A percentile compares a stretch with the other conserved stretches of the same genome.
These are phyloP conservation scores for Hydrangea macrophylla DNA, from an alignment of 148 eudicot species.

Conservation along the genomic window DNA sequence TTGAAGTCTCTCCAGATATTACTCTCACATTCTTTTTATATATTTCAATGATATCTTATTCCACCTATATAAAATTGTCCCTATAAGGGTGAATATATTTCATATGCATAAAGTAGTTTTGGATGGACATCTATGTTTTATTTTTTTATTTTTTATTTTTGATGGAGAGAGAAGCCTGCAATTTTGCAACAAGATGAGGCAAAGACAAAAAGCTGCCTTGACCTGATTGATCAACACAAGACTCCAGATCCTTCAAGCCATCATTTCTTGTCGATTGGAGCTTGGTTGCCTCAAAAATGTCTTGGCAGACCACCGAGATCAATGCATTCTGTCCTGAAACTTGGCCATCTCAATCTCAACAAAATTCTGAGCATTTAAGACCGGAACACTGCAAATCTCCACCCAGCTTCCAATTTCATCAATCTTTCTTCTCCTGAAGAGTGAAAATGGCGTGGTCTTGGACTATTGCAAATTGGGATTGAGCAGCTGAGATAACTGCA, in stretches of 20 bases:
- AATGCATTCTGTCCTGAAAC: constrained; percentile 59
- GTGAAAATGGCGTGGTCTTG: constrained; percentile 94
- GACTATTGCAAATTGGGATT: constrained; percentile 62
- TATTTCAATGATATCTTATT: no score
- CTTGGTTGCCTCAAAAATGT: constrained; percentile 75
- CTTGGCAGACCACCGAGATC: constrained; percentile 83
- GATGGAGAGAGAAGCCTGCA: constrained; percentile 64
- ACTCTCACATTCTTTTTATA: no score
- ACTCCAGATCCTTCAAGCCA: constrained; percentile 56
- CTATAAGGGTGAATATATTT: no score
- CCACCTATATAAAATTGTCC: no score
- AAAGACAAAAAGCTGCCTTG: constrained; percentile 57
- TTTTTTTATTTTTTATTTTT: no score
- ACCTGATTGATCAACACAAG: constrained; percentile 64
- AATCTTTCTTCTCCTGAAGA: constrained; percentile 64
- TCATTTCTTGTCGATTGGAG: constrained; percentile 45
- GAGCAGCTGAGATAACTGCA: constrained; percentile 67
- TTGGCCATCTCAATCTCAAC: constrained; percentile 76
- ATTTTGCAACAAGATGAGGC: constrained; percentile 57
- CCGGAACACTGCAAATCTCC: constrained; percentile 85
- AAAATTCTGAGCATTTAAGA: constrained; percentile 62
- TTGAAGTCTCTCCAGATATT: no score
- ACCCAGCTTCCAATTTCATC: constrained; percentile 78
- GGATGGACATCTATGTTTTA: no score
- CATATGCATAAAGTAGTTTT: no score